Conservation (phyloP, 2,329 filamentous ascomycete genomes). For the Polytolypa hystricis region DNA sequence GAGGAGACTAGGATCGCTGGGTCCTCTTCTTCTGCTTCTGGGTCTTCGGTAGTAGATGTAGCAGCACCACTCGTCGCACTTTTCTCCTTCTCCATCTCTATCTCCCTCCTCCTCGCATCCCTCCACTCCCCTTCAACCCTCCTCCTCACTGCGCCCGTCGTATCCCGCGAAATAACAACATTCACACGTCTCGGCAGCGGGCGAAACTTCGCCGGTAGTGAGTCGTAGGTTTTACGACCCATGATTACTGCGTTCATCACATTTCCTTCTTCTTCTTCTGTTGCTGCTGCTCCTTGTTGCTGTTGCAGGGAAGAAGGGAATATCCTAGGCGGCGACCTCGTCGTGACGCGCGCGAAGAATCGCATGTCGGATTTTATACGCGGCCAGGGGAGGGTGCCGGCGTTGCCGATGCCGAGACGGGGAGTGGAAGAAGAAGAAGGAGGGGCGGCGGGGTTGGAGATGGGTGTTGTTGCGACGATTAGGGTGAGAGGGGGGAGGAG, state of each 20-base stretch:
- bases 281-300: slow-evolving; percentile 7
- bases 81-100: slow-evolving; percentile 15
- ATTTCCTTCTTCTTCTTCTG: slow-evolving; percentile 2
- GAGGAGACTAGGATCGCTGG: slow-evolving; percentile 41
- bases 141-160: slow-evolving; percentile 19
- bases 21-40: slow-evolving; percentile 12
- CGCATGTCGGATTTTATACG: slow-evolving; percentile 83
- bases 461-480: slow-evolving; percentile 74
- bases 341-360: slow-evolving; percentile 87
- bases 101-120: slow-evolving; percentile 19
- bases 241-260: slow-evolving; percentile 71
- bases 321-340: slow-evolving; percentile 35
- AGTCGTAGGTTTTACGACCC: slow-evolving; percentile 96
- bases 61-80: neutral
- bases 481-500: slow-evolving; percentile 65
- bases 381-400: slow-evolving; percentile 76
- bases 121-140: slow-evolving; percentile 27
- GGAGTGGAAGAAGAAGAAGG: slow-evolving; percentile 59
- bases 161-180: slow-evolving; percentile 58
- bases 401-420: slow-evolving; percentile 74
- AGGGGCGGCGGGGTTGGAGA: slow-evolving; percentile 36
- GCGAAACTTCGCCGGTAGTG: slow-evolving; percentile 65
- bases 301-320: slow-evolving; percentile 6
- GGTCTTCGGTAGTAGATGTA: slow-evolving; percentile 5
- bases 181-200: slow-evolving; percentile 73